Evolutionary conservation across 164 flowering plant species (phyloP), one percentile per base, ranked within the genome.

Genomic region (Hamamelis virginiana): DNA sequence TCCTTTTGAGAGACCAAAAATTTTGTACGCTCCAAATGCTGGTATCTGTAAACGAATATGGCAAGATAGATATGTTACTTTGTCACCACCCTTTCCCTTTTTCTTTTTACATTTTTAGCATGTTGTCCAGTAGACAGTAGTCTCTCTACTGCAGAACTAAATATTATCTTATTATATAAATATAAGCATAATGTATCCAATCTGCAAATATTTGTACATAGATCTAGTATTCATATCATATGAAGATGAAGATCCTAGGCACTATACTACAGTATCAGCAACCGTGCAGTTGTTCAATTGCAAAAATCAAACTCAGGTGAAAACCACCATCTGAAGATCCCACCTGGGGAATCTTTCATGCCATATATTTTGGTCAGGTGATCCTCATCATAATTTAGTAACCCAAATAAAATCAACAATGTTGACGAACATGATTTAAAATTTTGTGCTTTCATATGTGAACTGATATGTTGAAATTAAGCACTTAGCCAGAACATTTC

Each of bases 11-110:
- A 90, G 75, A 52, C 87, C 89, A 73, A 63, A 87, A 56, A 80
- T 73, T 68, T 91, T 74, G 78, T 92, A 94, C 28, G 74, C 80
- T 69, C 83, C 94, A 84, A 87, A 93, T 48, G 80, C 95, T 13
- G 95, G 97, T 56, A 93, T 91, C 98, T 93, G 80, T 18, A 76
- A 60, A 80, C 15, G 25, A 64, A 62, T 25, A 22, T 22, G 16
- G 48, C 4, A 12, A 69, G n/a, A 28, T n/a, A 15, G 4, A 56
- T 25, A 13, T 11, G 33, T 10, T 45, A 13, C 50, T 18, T 26
- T 28, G 15, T 16, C 13, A 9, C 4, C 41, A 27, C 23, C 13
- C 14, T 59, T 18, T 9, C 21, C 23, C 11, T 56, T 19, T 15
- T 12, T 12, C 27, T 41, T 45, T 16, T 25, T 53, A 2, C 41